phyloP scores from a whole-genome alignment of 2,329 filamentous ascomycete species.

The Xylaria sp. region DNA sequence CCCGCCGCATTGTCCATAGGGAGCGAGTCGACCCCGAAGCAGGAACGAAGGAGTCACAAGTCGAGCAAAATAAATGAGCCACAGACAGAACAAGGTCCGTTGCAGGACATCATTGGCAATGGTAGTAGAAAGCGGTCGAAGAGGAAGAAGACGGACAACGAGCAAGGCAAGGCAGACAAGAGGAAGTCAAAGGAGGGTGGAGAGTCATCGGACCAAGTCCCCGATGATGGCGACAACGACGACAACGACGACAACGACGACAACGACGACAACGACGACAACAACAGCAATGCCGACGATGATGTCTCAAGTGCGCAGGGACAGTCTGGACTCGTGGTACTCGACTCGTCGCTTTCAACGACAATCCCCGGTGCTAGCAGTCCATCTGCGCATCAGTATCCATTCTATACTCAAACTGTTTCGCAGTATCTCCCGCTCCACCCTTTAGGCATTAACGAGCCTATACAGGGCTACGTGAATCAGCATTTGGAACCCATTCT shows the following conservation, averaged over 20 bases:
- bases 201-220: constrained; percentile 38
- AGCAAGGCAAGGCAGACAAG: constrained; percentile 43
- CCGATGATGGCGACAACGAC: constrained; percentile 3
- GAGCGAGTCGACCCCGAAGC: constrained; percentile 15
- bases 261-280: constrained; percentile 13
- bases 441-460: constrained; percentile 75
- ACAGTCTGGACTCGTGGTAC: constrained; percentile 52
- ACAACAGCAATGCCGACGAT: constrained; percentile 9
- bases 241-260: neutral
- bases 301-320: neutral
- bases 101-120: constrained; percentile 46
- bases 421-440: constrained; percentile 83
- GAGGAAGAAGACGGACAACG: constrained; percentile 58
- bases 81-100: neutral
- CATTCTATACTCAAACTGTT: constrained; percentile 82
- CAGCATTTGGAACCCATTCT: constrained; percentile 81
- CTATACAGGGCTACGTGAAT: constrained; percentile 75
- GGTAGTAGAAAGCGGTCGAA: constrained; percentile 50
- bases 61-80: constrained; percentile 21
- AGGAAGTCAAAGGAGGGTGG: constrained; percentile 33
- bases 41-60: constrained; percentile 33
- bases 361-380: constrained; percentile 1
- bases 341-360: constrained; percentile 44
- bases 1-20: constrained; percentile 9
- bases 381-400: constrained; percentile 60